Percentiles rank a stretch among this genome's conserved stretches.
Conservation (phyloP, 1,139 yeast species). For the Suhomyces terraborum region DNA sequence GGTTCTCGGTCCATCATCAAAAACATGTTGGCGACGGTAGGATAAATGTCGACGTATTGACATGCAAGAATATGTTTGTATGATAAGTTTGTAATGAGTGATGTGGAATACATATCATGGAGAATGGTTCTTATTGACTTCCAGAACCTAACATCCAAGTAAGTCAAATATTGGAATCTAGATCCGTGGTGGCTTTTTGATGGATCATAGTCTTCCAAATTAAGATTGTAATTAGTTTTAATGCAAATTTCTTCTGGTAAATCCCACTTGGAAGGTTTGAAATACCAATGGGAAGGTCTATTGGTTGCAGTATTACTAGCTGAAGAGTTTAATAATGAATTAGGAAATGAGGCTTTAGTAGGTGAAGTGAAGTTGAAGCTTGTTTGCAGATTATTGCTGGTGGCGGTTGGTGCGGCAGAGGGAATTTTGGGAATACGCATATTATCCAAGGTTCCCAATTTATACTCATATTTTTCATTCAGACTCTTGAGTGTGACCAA, state of each 20-base stretch:
- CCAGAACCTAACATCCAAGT: constrained; percentile 74
- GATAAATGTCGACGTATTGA: constrained; percentile 83
- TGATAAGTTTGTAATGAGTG: constrained; percentile 65
- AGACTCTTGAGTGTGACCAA: constrained; percentile 19
- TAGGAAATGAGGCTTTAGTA: neutral
- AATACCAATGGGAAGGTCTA: constrained; percentile 38
- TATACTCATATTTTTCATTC: constrained; percentile 24
- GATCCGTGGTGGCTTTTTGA: constrained; percentile 54
- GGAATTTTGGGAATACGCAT: constrained; percentile 41
- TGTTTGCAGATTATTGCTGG: neutral
- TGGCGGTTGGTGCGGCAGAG: neutral
- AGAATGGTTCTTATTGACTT: constrained; percentile 60
- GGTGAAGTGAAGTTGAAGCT: neutral
- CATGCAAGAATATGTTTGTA: constrained; percentile 65
- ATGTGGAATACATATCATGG: constrained; percentile 69
- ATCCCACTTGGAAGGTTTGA: constrained; percentile 42
- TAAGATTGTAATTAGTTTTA: constrained; percentile 48
- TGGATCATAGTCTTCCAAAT: constrained; percentile 30
- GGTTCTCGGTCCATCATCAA: constrained; percentile 77
- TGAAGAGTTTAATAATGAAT: neutral
- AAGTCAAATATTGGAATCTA: constrained; percentile 73
- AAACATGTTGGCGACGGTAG: constrained; percentile 74
- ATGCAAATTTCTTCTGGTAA: constrained; percentile 43
- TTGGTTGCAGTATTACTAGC: neutral
- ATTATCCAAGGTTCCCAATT: constrained; percentile 36